Evolutionary conservation across 306 rosid species (phyloP), one percentile per base, ranked within the genome.

Genomic region (Malus domestica): DNA sequence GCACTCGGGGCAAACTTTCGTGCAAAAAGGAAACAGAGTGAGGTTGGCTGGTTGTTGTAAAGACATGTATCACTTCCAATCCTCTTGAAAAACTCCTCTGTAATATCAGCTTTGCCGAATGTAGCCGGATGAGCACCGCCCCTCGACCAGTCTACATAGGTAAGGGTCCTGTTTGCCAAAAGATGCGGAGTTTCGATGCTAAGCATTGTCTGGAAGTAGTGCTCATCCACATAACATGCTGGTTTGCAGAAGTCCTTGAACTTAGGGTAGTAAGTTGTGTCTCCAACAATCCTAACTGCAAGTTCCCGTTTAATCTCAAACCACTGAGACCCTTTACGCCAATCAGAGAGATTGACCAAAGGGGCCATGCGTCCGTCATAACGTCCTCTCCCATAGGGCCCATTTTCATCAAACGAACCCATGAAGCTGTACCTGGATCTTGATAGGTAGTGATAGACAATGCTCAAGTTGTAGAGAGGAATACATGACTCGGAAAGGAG

Each of bases 91-190:
- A 92, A 92, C 65, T 86, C 96, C 71, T 89, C 92, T 27, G 84
- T 90, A 67, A 92, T 88, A 78, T 96, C 99, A 57, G 68, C 77
- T 86, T 89, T 89, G 52, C 99, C 99, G 15, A 90, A 96, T 5
- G 98, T 96, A 78, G 99, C 99, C 0, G 99, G 99, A 80, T 96
- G 99, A 81, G 99, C 99, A 55, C 98, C 99, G 57, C 98, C 98
- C 45, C 99, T 89, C 1, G 99, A 96, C 99, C 99, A 96, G 78
- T 96, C 99, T 27, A 96, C 98, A 70, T 84, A 92, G 42, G 96
- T 89, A 71, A 96, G 91, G 82, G 87, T 96, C 83, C 99, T 80
- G 72, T 96, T 96, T 27, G 98, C 97, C 81, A 96, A 64, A 68
- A 87, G 91, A 78, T 81, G 89, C 32, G 99, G 96, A n/a, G 88